phyloP scores from a whole-genome alignment of 2,329 filamentous ascomycete genomes.

The Scedosporium boydii region DNA sequence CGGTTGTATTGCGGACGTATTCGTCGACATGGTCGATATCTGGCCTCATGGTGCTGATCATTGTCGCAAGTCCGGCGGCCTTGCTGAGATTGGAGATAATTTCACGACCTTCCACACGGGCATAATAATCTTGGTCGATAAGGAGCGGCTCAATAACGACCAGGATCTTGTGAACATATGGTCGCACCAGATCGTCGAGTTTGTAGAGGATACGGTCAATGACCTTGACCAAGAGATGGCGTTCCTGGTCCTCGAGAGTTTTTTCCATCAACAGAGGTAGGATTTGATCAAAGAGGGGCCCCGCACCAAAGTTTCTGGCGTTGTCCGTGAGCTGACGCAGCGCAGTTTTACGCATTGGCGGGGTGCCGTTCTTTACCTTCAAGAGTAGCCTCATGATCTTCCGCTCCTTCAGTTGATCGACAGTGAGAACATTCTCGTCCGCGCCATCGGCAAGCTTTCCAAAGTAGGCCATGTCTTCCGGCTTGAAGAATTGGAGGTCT shows the following conservation, averaged over 20 bases:
- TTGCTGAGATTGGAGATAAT: constrained; percentile 98
- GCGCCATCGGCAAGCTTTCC: constrained; percentile 92
- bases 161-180: constrained; percentile 95
- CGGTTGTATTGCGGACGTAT: constrained; percentile 96
- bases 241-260: constrained; percentile 93
- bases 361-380: constrained; percentile 98
- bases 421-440: constrained; percentile 82
- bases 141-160: constrained; percentile 98
- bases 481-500: constrained; percentile 95
- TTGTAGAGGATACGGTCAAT: constrained; percentile 98
- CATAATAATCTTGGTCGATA: constrained; percentile 99
- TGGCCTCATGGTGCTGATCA: constrained; percentile 98
- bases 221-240: constrained; percentile 95
- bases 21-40: constrained; percentile 98
- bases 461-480: constrained; percentile 98
- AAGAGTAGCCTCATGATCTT: constrained; percentile 96
- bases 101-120: constrained; percentile 92
- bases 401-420: constrained; percentile 92
- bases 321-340: constrained; percentile 96
- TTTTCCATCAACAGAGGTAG: constrained; percentile 97
- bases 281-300: constrained; percentile 93
- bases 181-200: constrained; percentile 89
- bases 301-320: constrained; percentile 88
- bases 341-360: constrained; percentile 96
- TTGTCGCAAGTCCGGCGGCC: constrained; percentile 90